A percentile compares a stretch with the other conserved stretches of the same genome.
These are phyloP conservation scores for Lipomyces japonicus DNA, from an alignment of 805 yeast genomes.

Conservation along the genomic window DNA sequence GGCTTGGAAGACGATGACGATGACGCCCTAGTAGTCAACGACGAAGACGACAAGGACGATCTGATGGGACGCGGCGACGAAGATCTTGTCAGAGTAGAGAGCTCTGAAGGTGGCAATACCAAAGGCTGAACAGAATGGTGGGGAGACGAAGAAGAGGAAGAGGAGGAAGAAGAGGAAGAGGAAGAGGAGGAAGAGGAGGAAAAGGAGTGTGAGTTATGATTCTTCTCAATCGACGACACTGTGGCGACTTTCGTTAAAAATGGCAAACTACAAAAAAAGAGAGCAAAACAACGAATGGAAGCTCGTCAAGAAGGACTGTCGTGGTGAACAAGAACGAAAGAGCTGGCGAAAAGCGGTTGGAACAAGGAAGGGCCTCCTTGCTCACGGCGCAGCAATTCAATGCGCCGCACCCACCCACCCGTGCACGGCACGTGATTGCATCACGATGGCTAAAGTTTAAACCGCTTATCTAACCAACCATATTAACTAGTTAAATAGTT, in stretches of 20 bases:
- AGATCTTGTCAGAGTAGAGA: constrained; percentile 2
- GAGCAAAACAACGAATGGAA: too few species aligned
- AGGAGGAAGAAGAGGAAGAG: background rate
- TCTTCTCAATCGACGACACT: background rate
- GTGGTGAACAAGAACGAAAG: too few species aligned
- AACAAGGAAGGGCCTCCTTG: background rate
- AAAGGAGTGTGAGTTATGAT: background rate
- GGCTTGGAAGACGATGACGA: constrained; percentile 2
- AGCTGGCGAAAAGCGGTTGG: constrained; percentile 5
- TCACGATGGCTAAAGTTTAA: too few species aligned
- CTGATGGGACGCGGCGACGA: background rate
- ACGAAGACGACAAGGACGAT: background rate
- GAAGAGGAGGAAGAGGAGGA: background rate
- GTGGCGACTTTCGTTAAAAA: constrained; percentile 2
- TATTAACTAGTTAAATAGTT: too few species aligned
- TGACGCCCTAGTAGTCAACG: background rate
- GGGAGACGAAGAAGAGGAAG: constrained; percentile 1
- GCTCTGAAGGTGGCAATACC: constrained; percentile 1
- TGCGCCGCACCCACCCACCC: background rate
- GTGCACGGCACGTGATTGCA: background rate
- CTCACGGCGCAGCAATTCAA: background rate
- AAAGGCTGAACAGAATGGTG: background rate
- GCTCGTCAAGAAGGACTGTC: too few species aligned
- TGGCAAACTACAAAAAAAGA: background rate
- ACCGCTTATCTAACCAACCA: too few species aligned